Conservation (phyloP, 2,329 filamentous ascomycete genomes). For the Penicillium griseofulvum region DNA sequence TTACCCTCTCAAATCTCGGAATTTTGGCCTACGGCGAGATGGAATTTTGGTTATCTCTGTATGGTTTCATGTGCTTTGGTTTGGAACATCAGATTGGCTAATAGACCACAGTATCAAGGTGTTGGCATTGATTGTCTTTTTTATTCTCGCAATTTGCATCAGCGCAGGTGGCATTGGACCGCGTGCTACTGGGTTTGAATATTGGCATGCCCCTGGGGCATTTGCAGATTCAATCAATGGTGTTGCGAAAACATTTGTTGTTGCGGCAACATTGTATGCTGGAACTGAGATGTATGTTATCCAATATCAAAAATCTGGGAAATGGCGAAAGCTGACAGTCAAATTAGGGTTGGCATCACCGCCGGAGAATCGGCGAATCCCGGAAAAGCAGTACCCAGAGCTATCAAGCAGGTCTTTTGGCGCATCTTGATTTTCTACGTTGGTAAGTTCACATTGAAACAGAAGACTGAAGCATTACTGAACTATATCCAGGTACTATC, state of each 20-base stretch:
- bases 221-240: slow-evolving; percentile 39
- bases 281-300: slow-evolving; percentile 33
- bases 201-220: slow-evolving; percentile 37
- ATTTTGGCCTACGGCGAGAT: slow-evolving; percentile 54
- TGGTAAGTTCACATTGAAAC: slow-evolving; percentile 25
- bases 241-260: slow-evolving; percentile 37
- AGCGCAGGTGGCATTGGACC: slow-evolving; percentile 34
- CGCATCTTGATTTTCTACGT: slow-evolving; percentile 59
- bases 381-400: slow-evolving; percentile 45
- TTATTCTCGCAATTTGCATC: slow-evolving; percentile 35
- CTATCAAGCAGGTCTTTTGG: slow-evolving; percentile 44
- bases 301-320: background rate
- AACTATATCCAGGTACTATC: slow-evolving; percentile 53
- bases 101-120: slow-evolving; percentile 30
- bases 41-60: slow-evolving; percentile 47
- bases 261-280: slow-evolving; percentile 35
- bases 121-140: slow-evolving; percentile 32
- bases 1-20: slow-evolving; percentile 41
- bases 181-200: slow-evolving; percentile 34
- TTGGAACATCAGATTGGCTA: background rate
- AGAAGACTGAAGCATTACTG: background rate
- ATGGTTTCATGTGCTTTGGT: background rate
- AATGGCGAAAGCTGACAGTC: slow-evolving; percentile 1
- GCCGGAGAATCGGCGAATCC: slow-evolving; percentile 44
- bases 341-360: slow-evolving; percentile 35